Percentiles rank a stretch among this genome's conserved stretches.
Conservation (phyloP, 1,284 basidiomycete species). For the Coriolopsis trogii region DNA sequence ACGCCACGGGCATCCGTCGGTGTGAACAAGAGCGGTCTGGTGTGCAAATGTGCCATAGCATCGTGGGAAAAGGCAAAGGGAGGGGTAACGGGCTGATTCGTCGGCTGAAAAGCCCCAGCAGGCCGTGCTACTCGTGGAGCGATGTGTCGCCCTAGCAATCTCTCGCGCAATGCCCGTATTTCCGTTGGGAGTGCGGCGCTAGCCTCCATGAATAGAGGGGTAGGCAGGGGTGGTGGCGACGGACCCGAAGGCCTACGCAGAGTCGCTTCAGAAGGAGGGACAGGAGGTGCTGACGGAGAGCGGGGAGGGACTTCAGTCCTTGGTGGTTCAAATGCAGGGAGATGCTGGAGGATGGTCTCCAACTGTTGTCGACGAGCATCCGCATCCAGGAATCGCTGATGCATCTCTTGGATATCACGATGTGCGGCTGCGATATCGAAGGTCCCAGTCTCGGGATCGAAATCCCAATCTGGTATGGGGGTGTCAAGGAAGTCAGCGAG, state of each 20-base stretch:
- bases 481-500: slow-evolving; percentile 4
- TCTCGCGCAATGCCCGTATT: too few species aligned
- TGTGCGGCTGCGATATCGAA: slow-evolving; percentile 2
- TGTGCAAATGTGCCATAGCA: not conserved
- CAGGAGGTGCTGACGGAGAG: slow-evolving; percentile 9
- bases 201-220: not conserved
- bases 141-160: too few species aligned
- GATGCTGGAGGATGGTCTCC: not conserved
- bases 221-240: not conserved
- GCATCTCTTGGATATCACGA: slow-evolving; percentile 9
- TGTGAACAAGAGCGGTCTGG: not conserved
- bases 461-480: not conserved
- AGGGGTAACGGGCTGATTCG: too few species aligned
- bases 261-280: not conserved
- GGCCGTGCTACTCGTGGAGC: too few species aligned
- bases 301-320: not conserved
- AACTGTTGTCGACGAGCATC: not conserved
- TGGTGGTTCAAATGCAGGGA: not conserved
- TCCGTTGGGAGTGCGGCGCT: not conserved
- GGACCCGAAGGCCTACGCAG: not conserved
- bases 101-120: too few species aligned
- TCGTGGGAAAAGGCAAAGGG: not conserved
- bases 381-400: not conserved
- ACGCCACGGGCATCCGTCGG: too few species aligned
- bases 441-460: not conserved